Evolutionary conservation across 441 rosid genomes (phyloP), one percentile per base, ranked within the genome.

Genomic region (Populus hybrid): DNA sequence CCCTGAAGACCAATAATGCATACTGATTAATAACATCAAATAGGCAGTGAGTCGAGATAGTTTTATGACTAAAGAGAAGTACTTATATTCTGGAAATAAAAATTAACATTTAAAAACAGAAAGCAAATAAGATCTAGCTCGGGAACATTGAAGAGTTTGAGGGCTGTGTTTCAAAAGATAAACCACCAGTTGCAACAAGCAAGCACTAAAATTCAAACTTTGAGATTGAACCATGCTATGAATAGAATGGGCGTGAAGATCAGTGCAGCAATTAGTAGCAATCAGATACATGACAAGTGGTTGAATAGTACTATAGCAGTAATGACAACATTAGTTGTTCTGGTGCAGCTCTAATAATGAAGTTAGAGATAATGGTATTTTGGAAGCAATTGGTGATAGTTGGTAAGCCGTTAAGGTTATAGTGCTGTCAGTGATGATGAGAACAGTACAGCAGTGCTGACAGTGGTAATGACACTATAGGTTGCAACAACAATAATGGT

Each of bases 1-100:
- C 89, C 99, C 99, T 94, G 89, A 85, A 66, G 74, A 66, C 42
- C 77, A 75, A 42, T 79, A 18, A 67, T 68, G 42, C 79, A 75
- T 79, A 57, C 36, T 73, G 42, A 67, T 75, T 46, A 83, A 42
- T 34, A 24, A 65, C 35, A 68, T 75, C 67, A 73, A 9, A 16
- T 26, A 73, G 35, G 61, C 57, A 59, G 14, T 26, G 23, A 69
- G 21, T n/a, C 0, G 0, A 65, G 70, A 81, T 6, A 78, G 73
- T 65, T 30, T 46, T 9, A 46, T 53, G 1, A 4, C 23, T 69
- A 35, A 19, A 74, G 24, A 40, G 6, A 28, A 65, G 36, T 18
- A 12, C 21, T 35, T 18, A 23, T 14, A 23, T 21, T 61, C 10
- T 23, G 14, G 68, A 30, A 5, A 64, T 38, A 12, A 40, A 28